Conservation (phyloP, 1,139 yeast genomes). For the Protomyces pachydermus region DNA sequence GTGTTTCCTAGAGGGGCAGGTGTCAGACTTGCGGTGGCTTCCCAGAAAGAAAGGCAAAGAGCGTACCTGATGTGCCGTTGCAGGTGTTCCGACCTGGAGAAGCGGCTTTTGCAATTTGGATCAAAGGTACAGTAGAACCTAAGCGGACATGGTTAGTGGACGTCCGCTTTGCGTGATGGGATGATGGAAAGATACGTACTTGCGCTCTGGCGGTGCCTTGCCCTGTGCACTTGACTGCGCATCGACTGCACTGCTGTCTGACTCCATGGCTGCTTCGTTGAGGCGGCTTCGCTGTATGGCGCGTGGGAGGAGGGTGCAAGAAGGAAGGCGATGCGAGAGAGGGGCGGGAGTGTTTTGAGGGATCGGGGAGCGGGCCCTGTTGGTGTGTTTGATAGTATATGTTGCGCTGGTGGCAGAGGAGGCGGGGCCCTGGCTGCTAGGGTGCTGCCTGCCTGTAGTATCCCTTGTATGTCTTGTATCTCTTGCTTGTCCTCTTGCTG, state of each 20-base stretch:
- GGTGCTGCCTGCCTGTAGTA: too few relatives aligned
- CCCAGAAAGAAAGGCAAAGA: neutral
- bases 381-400: too few relatives aligned
- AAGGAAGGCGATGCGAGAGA: too few relatives aligned
- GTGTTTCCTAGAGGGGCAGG: conserved; percentile 55
- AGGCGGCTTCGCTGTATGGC: too few relatives aligned
- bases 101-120: conserved; percentile 83
- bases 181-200: neutral
- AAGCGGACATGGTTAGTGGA: conserved; percentile 52
- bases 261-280: neutral
- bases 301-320: too few relatives aligned
- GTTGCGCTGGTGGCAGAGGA: too few relatives aligned
- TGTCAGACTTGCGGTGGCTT: neutral
- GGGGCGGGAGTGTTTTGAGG: too few relatives aligned
- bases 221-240: neutral
- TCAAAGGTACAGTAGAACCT: conserved; percentile 47
- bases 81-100: conserved; percentile 81
- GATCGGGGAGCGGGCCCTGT: too few relatives aligned
- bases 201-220: neutral
- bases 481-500: too few relatives aligned
- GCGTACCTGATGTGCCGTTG: conserved; percentile 64
- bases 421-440: too few relatives aligned
- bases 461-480: too few relatives aligned
- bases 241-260: neutral
- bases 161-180: neutral